phyloP scores from a whole-genome alignment of 177 flowering plant genomes.

The Vitis hybrid region DNA sequence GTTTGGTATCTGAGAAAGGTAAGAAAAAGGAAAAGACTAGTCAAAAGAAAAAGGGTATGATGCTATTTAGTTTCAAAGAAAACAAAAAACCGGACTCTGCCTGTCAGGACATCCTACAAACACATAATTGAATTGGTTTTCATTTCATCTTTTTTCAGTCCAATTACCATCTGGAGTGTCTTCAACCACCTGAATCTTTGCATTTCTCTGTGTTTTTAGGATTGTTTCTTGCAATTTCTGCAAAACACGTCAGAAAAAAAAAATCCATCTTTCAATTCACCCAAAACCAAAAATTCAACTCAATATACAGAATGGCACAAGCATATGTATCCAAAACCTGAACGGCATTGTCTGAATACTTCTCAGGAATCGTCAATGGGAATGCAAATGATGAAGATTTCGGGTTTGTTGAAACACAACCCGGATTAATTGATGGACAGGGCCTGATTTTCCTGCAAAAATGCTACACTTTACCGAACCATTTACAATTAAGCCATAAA shows the following conservation, averaged over 20 bases:
- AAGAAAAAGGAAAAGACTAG: no score
- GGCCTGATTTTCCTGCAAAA: constrained; percentile 78
- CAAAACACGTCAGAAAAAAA: constrained; percentile 14
- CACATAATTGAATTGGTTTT: background rate
- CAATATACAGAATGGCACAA: background rate
- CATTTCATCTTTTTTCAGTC: background rate
- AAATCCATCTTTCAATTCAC: background rate
- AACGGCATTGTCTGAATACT: constrained; percentile 44
- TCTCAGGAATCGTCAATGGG: constrained; percentile 71
- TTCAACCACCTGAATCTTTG: constrained; percentile 55
- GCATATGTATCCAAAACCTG: constrained; percentile 36
- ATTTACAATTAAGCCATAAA: background rate
- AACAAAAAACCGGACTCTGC: background rate
- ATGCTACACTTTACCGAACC: background rate
- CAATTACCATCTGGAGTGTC: constrained; percentile 74
- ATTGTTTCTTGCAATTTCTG: constrained; percentile 82
- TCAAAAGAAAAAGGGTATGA: no score
- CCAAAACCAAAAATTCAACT: constrained; percentile 4
- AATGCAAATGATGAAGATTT: constrained; percentile 72
- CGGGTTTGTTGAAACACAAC: constrained; percentile 84
- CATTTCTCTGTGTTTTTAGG: constrained; percentile 75
- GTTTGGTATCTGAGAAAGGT: no score
- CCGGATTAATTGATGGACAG: constrained; percentile 85
- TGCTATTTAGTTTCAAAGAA: background rate
- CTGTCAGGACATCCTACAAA: background rate